A percentile compares a stretch with the other conserved stretches of the same genome.
Conservation (phyloP, 2,329 filamentous ascomycete species). For the Alternaria sp. region DNA sequence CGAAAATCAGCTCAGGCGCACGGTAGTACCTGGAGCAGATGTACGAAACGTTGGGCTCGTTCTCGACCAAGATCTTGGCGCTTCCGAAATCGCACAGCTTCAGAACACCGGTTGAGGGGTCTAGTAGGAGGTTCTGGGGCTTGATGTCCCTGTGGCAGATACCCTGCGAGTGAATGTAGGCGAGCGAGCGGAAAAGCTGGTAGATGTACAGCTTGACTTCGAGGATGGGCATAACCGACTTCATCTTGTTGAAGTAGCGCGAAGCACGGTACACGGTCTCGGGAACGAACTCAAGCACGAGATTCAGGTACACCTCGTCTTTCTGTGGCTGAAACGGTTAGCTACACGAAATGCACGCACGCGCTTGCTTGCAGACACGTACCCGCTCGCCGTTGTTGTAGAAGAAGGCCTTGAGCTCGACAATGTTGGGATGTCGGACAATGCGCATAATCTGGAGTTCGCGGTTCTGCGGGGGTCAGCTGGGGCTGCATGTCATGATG, state of each 20-base stretch:
- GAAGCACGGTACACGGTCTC: conserved; percentile 98
- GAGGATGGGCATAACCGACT: conserved; percentile 98
- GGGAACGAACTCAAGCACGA: conserved; percentile 96
- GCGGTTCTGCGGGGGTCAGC: conserved; percentile 73
- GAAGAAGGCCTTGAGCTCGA: conserved; percentile 98
- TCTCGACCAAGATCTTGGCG: conserved; percentile 97
- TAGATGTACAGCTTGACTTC: conserved; percentile 99
- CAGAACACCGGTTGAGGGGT: conserved; percentile 87
- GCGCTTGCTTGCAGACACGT: conserved; percentile 48
- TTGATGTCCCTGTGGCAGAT: conserved; percentile 99
- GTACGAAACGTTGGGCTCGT: conserved; percentile 99
- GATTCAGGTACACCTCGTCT: conserved; percentile 98
- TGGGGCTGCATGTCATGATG: conserved; percentile 14
- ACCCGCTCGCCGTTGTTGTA: conserved; percentile 99
- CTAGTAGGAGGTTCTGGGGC: conserved; percentile 94
- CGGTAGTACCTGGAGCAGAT: conserved; percentile 99
- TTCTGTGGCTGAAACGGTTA: conserved; percentile 55
- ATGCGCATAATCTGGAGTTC: conserved; percentile 99
- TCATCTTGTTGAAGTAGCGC: conserved; percentile 99
- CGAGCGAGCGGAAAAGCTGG: conserved; percentile 96
- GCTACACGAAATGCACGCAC: conserved; percentile 26
- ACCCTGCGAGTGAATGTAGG: conserved; percentile 98
- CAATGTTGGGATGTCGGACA: conserved; percentile 97
- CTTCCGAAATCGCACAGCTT: conserved; percentile 99
- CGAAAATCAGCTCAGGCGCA: conserved; percentile 96